Conservation (phyloP, 148 eudicot genomes). For the Cornus suecica region DNA sequence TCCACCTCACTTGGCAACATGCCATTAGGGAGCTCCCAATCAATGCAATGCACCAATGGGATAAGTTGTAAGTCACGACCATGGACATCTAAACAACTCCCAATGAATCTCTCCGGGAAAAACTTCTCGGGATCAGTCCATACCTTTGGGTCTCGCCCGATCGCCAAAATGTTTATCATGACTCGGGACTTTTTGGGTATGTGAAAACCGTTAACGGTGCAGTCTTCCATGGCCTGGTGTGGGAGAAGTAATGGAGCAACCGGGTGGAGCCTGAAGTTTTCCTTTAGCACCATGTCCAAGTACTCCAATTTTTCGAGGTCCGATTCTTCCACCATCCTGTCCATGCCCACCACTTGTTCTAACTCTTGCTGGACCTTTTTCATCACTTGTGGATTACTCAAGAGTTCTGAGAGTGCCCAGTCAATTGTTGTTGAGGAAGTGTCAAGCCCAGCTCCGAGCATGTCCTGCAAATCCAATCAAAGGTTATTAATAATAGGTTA, state of each 20-base stretch:
- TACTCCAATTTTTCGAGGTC: not conserved
- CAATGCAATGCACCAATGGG: too few relatives aligned
- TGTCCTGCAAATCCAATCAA: too few relatives aligned
- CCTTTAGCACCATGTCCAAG: slow-evolving; percentile 15
- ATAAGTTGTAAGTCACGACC: slow-evolving; percentile 8
- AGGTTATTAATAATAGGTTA: too few relatives aligned
- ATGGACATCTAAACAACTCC: not conserved
- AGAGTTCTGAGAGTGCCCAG: not conserved
- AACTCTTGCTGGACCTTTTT: slow-evolving; percentile 13
- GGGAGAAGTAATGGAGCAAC: slow-evolving; percentile 3
- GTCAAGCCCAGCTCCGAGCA: too few relatives aligned
- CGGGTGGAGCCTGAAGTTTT: slow-evolving; percentile 13
- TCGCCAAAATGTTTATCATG: not conserved
- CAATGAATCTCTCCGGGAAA: slow-evolving; percentile 4
- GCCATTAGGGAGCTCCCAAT: too few relatives aligned
- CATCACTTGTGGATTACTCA: slow-evolving; percentile 8
- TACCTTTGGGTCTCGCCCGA: slow-evolving; percentile 7
- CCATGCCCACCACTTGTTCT: not conserved
- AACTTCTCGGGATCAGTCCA: slow-evolving; percentile 2
- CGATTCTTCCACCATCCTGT: slow-evolving; percentile 3
- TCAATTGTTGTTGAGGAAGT: not conserved
- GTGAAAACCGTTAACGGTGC: not conserved
- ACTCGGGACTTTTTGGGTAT: slow-evolving; percentile 10
- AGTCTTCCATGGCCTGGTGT: slow-evolving; percentile 1
- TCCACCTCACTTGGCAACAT: too few relatives aligned